phyloP scores from a whole-genome alignment of 2,329 filamentous ascomycete genomes.

The Epichloe baconii region DNA sequence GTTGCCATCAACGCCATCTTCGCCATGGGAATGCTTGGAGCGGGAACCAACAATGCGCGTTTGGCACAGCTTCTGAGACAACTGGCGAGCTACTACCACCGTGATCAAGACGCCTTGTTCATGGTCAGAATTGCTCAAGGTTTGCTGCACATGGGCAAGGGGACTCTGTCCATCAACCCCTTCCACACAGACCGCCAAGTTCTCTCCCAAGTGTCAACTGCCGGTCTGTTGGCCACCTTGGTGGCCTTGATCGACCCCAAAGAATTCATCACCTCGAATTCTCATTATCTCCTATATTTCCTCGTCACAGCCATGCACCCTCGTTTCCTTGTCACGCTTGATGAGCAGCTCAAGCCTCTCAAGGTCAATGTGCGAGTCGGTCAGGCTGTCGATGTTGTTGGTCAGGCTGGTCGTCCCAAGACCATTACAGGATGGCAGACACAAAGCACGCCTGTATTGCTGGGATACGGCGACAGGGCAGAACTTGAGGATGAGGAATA shows the following conservation, averaged over 20 bases:
- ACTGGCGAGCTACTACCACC: constrained; percentile 94
- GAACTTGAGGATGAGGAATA: constrained; percentile 98
- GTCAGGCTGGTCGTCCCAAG: constrained; percentile 92
- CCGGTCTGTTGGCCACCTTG: constrained; percentile 78
- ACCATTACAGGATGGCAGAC: constrained; percentile 99
- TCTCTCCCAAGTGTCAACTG: constrained; percentile 78
- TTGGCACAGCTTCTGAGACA: constrained; percentile 88
- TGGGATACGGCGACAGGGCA: constrained; percentile 89
- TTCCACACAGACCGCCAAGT: constrained; percentile 98
- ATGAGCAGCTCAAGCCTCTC: constrained; percentile 85
- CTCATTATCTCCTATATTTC: constrained; percentile 94
- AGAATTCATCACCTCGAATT: constrained; percentile 54
- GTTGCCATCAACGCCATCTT: constrained; percentile 98
- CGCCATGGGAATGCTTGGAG: constrained; percentile 93
- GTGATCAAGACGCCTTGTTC: constrained; percentile 90
- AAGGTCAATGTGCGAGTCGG: constrained; percentile 94
- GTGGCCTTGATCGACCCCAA: constrained; percentile 94
- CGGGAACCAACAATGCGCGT: constrained; percentile 95
- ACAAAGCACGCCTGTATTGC: constrained; percentile 91
- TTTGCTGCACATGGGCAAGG: constrained; percentile 97
- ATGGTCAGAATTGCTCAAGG: constrained; percentile 99
- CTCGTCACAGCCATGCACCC: constrained; percentile 94
- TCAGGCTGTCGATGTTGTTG: constrained; percentile 95
- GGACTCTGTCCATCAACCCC: constrained; percentile 88
- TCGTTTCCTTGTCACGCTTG: constrained; percentile 87